Conservation (phyloP, 495 filamentous ascomycete species). For the Hyaloscypha hepaticicola region DNA sequence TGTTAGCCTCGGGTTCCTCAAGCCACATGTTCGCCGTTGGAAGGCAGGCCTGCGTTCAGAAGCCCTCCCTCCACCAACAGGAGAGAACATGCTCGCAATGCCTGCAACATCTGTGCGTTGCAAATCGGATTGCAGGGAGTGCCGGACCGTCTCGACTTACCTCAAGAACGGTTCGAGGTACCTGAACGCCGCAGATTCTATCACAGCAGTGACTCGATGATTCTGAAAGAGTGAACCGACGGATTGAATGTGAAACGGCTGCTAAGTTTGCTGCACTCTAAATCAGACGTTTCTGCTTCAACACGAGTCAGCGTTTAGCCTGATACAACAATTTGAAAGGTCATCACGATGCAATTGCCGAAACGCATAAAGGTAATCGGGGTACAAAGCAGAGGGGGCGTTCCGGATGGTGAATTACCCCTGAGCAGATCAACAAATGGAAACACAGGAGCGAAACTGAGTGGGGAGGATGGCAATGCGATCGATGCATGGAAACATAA, state of each 20-base stretch:
- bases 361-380: conserved; percentile 22
- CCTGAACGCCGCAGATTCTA: neutral
- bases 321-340: conserved; percentile 5
- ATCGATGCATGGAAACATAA: conserved; percentile 14
- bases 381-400: conserved; percentile 14
- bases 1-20: conserved; percentile 15
- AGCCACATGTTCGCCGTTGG: conserved; percentile 12
- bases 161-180: conserved; percentile 5
- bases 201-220: conserved; percentile 15
- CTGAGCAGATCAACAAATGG: conserved; percentile 15
- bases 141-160: conserved; percentile 23
- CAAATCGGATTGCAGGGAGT: conserved; percentile 20
- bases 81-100: conserved; percentile 26
- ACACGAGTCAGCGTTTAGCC: conserved; percentile 15
- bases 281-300: conserved; percentile 22
- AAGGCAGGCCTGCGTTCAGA: neutral
- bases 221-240: neutral
- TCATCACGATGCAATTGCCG: conserved; percentile 20
- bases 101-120: conserved; percentile 28
- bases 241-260: conserved; percentile 20
- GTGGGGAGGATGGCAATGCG: conserved; percentile 21
- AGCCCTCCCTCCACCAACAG: conserved; percentile 9
- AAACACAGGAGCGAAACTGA: conserved; percentile 19
- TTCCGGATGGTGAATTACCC: conserved; percentile 10
- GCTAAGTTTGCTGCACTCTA: conserved; percentile 15